phyloP scores from a whole-genome alignment of 495 filamentous ascomycete genomes.

The Aspergillus saccharolyticus region DNA sequence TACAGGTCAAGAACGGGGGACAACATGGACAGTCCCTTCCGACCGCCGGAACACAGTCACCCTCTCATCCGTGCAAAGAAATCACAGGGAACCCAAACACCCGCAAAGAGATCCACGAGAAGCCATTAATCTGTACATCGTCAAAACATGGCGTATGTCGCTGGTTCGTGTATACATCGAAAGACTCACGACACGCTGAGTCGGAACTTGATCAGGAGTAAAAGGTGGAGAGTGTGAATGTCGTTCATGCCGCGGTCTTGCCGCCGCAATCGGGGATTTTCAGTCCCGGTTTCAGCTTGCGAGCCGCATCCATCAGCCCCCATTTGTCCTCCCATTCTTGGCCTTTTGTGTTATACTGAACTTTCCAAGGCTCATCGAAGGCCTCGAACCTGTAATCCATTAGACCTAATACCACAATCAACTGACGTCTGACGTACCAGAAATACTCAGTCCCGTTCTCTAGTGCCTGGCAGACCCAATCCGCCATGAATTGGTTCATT shows the following conservation, averaged over 20 bases:
- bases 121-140: slow-evolving; percentile 5
- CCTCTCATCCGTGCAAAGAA: slow-evolving; percentile 1
- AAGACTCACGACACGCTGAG: background rate
- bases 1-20: slow-evolving; percentile 4
- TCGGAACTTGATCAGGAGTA: background rate
- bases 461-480: slow-evolving; percentile 78
- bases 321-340: slow-evolving; percentile 94
- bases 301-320: slow-evolving; percentile 84
- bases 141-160: slow-evolving; percentile 15
- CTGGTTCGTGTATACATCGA: slow-evolving; percentile 12
- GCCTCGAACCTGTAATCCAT: slow-evolving; percentile 64
- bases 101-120: slow-evolving; percentile 3
- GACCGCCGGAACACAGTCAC: slow-evolving; percentile 8
- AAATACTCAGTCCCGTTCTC: slow-evolving; percentile 84
- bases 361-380: slow-evolving; percentile 95
- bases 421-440: slow-evolving; percentile 53
- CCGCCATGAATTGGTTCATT: slow-evolving; percentile 81
- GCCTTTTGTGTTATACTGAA: slow-evolving; percentile 58
- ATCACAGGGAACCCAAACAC: slow-evolving; percentile 4
- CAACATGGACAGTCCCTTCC: background rate
- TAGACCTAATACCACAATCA: background rate
- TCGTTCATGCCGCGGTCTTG: slow-evolving; percentile 50
- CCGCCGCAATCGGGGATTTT: slow-evolving; percentile 86
- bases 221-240: background rate
- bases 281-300: slow-evolving; percentile 79